Percentiles rank a stretch among this genome's conserved stretches.
These are phyloP conservation scores for Lizonia empirigonia DNA, from an alignment of 2,329 filamentous ascomycete genomes.

Conservation along the genomic window DNA sequence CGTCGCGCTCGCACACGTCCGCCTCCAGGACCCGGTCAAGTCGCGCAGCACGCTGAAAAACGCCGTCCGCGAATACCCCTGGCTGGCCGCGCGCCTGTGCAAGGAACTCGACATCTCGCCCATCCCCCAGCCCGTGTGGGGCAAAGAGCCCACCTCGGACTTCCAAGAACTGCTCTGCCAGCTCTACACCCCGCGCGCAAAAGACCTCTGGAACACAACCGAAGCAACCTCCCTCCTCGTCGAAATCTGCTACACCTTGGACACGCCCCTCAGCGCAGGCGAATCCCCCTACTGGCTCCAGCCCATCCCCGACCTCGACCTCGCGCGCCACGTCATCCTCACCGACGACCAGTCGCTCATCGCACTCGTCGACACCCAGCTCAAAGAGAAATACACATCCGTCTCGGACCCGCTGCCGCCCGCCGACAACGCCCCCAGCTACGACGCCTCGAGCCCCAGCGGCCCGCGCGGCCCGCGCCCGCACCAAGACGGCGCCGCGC, in stretches of 20 bases:
- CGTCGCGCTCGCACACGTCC: slow-evolving; percentile 74
- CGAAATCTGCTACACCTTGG: slow-evolving; percentile 65
- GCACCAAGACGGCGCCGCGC: slow-evolving; percentile 19
- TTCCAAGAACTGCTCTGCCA: slow-evolving; percentile 73
- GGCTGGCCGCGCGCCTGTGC: slow-evolving; percentile 82
- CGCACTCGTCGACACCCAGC: slow-evolving; percentile 67
- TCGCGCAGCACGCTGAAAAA: slow-evolving; percentile 68
- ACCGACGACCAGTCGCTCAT: slow-evolving; percentile 76
- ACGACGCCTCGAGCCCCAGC: slow-evolving; percentile 15
- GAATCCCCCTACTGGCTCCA: slow-evolving; percentile 42
- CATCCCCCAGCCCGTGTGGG: slow-evolving; percentile 82
- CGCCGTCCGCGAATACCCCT: slow-evolving; percentile 77
- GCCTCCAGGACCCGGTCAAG: slow-evolving; percentile 68
- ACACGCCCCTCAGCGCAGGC: slow-evolving; percentile 32
- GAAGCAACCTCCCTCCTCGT: slow-evolving; percentile 72
- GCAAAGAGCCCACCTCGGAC: slow-evolving; percentile 68
- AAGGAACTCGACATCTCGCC: slow-evolving; percentile 77
- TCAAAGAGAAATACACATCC: slow-evolving; percentile 62
- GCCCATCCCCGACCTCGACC: slow-evolving; percentile 48
- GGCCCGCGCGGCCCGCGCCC: slow-evolving; percentile 2
- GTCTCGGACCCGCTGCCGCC: slow-evolving; percentile 86
- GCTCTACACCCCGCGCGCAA: slow-evolving; percentile 76
- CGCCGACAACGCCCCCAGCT: slow-evolving; percentile 48
- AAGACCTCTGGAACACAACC: slow-evolving; percentile 84
- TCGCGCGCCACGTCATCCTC: slow-evolving; percentile 78